Evolutionary conservation across 495 filamentous ascomycete species (phyloP), one percentile per base, ranked within the genome.

Genomic region (Penicillium chermesinum): DNA sequence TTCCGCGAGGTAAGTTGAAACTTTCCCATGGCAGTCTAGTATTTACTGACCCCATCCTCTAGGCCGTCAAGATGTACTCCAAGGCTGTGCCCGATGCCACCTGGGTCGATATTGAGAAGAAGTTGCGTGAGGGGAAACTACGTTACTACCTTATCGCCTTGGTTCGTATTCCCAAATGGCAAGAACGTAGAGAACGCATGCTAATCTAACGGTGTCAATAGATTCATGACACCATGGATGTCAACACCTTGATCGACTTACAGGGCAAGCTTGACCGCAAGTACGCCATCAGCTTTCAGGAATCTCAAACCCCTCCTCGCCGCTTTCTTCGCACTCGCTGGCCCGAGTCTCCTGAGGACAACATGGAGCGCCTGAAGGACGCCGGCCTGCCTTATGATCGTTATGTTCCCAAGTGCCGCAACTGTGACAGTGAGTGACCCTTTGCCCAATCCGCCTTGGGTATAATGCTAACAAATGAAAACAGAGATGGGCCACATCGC

Each of bases 201-300:
- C 33, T 21, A 35, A 18, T 20, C 48, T 38, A 25, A 39, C 36
- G 12, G 10, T 14, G 1, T 16, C 9, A 46, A 27, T 22, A 88
- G 78, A 76, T 84, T 49, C 71, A 76, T 10, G 72, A 80, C 30
- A 48, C 84, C 6, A 62, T 72, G 0, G 57, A 73, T 13, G 83
- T 82, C 3, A 76, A 86, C 52, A 91, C 81, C 46, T 79, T 87
- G 49, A 88, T 96, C 67, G 82, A 93, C 50, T 75, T 95, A 7
- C 85, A 95, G 53, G 93, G 93, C 16, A 83, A 89, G 46, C 61
- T 84, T 2, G 79, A 86, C 57, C 81, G 84, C 59, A 85, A 85
- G 55, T 96, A 86, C 58, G 72, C 78, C 10, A 81, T 95, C 49
- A 78, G 79, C 0, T 87, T 86, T 56, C 83, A 80, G 50, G 83